Evolutionary conservation across 108 stramenopile genomes (phyloP).

Genomic region (Pseudonitzschia delicatissima): DNA sequence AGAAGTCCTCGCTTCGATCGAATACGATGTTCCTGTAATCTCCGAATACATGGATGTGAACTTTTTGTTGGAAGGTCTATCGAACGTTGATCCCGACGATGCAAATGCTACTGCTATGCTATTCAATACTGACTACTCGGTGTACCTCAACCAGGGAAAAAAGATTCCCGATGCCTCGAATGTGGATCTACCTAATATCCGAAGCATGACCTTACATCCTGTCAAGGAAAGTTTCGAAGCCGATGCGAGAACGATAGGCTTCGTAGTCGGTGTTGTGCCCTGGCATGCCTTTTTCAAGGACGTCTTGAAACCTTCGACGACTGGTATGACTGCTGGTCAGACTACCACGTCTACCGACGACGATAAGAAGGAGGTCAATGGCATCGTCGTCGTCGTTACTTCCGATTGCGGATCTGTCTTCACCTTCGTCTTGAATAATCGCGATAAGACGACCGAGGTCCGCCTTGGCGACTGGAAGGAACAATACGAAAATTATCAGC

Average conservation of each 20-base stretch:
- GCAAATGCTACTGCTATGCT: not conserved
- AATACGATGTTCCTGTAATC: constrained; percentile 29
- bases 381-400: constrained; percentile 21
- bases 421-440: constrained; percentile 19
- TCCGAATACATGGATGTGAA: constrained; percentile 18
- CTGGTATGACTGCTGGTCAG: not conserved
- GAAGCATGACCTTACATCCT: constrained; percentile 15
- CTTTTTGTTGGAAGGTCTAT: constrained; percentile 14
- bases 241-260: constrained; percentile 18
- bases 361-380: not conserved
- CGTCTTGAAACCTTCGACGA: constrained; percentile 1
- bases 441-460: not conserved
- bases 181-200: not conserved
- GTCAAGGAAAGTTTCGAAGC: constrained; percentile 18
- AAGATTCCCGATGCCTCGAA: not conserved
- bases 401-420: constrained; percentile 26
- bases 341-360: not conserved
- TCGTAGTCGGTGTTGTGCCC: constrained; percentile 14
- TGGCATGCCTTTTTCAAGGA: constrained; percentile 30
- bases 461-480: constrained; percentile 13
- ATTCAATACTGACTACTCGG: no score
- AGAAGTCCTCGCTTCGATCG: constrained; percentile 24
- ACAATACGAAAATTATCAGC: not conserved
- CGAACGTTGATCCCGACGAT: not conserved
- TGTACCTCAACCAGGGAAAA: not conserved